Evolutionary conservation across 225 moss, liverwort and hornwort genomes (phyloP).

Genomic region (Physcomitrium patens): DNA sequence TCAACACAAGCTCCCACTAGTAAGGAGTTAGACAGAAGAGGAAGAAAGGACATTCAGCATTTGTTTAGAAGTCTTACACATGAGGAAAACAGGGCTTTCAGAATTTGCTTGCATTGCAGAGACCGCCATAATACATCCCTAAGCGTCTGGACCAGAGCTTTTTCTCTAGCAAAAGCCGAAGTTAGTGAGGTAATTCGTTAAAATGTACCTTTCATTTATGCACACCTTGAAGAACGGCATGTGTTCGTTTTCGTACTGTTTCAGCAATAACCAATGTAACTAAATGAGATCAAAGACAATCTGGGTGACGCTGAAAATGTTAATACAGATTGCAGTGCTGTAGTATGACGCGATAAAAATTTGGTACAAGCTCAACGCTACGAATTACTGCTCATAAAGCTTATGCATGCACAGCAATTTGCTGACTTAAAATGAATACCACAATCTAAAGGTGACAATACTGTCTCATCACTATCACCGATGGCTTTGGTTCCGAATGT

Average conservation of each 20-base stretch:
- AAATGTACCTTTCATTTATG: background rate
- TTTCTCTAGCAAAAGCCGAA: background rate
- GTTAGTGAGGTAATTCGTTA: background rate
- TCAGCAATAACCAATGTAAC: background rate
- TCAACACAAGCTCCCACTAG: no score
- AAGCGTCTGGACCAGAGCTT: background rate
- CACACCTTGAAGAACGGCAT: background rate
- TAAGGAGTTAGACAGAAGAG: no score
- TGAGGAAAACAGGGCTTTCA: no score
- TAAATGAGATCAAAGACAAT: constrained; percentile 13
- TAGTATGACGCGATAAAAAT: constrained; percentile 1
- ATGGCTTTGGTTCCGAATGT: constrained; percentile 25
- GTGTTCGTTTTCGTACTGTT: background rate
- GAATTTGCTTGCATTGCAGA: no score
- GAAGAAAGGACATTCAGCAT: no score
- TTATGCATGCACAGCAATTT: constrained; percentile 37
- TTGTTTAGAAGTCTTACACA: no score
- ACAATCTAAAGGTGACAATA: constrained; percentile 23
- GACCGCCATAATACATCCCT: no score
- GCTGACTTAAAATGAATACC: constrained; percentile 32
- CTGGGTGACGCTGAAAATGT: constrained; percentile 5
- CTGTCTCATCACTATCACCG: constrained; percentile 6
- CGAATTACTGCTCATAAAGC: constrained; percentile 28
- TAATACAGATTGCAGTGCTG: constrained; percentile 23
- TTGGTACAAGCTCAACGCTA: background rate